Evolutionary conservation across 805 yeast species (phyloP), one percentile per base, ranked within the genome.

Genomic region (Metschnikowia proteae): DNA sequence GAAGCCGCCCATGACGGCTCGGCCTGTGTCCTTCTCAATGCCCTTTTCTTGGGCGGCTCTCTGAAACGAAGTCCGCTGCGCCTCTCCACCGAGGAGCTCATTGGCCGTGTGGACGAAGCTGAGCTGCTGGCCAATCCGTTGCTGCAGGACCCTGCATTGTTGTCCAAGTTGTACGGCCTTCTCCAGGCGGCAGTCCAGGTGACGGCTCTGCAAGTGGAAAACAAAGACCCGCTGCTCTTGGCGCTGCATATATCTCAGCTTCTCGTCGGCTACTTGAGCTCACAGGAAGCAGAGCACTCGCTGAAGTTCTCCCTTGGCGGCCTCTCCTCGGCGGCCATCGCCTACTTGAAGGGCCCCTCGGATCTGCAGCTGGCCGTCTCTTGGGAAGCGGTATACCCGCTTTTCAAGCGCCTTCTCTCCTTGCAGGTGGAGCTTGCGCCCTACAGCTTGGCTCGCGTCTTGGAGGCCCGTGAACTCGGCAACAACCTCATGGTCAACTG

Each of bases 401-500:
- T 38, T 5, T 54, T 54, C 52, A 38, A 38, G 34, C 22, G 23
- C 5, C 39, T 52, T n/a, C 47, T 54, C 34, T 36, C 25, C 13
- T 47, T 30, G 26, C 51, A 49, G 13, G 30, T 39, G 23, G 36
- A 43, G 5, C 11, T 46, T 10, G 28, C 43, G 10, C 11, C 43
- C n/a, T 42, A 32, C 10, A 35, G 25, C 22, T 8, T 8, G 10
- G 13, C 27, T 9, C 23, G 28, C 6, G 57, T 49, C 11, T 42
- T 49, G 11, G 52, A 50, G 49, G 56, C 69, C n/a, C 55, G 76
- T 39, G 76, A 72, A 48, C 65, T 60, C 44, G 76, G 73, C 11
- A 72, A 72, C 56, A 71, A 71, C 52, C 55, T 70, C 29, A 67
- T 70, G 75, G 45, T 62, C 3, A 65, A 61, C 48, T 56, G 57